Evolutionary conservation across 805 yeast genomes (phyloP).

Genomic region (Teunomyces tritomae): DNA sequence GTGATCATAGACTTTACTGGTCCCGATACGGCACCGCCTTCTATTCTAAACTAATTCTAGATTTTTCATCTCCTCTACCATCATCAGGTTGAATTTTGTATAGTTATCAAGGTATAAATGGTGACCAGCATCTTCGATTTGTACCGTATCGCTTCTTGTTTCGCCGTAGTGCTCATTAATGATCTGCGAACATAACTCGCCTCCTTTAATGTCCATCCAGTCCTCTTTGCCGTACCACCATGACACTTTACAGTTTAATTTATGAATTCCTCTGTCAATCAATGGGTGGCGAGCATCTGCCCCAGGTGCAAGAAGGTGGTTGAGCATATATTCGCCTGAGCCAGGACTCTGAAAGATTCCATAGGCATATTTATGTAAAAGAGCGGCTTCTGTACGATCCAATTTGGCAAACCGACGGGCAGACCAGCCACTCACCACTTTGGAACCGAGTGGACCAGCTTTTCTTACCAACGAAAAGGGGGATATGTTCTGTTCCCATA

Average conservation of each 20-base stretch:
- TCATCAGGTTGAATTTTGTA: constrained; percentile 48
- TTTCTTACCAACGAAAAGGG: constrained; percentile 81
- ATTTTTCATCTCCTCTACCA: constrained; percentile 50
- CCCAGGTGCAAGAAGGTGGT: constrained; percentile 83
- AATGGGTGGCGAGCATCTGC: constrained; percentile 84
- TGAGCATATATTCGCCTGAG: constrained; percentile 89
- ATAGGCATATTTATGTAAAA: constrained; percentile 77
- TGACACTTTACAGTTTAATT: constrained; percentile 55
- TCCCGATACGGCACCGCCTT: constrained; percentile 3
- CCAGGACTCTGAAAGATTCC: constrained; percentile 83
- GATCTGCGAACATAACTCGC: constrained; percentile 36
- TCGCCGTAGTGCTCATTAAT: constrained; percentile 21
- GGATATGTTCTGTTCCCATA: constrained; percentile 86
- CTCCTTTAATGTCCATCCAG: constrained; percentile 59
- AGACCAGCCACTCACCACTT: constrained; percentile 87
- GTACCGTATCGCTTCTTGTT: constrained; percentile 27
- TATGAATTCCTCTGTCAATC: constrained; percentile 45
- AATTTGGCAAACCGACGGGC: constrained; percentile 71
- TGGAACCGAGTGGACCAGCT: constrained; percentile 81
- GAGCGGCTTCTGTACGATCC: constrained; percentile 39
- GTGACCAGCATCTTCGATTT: constrained; percentile 65
- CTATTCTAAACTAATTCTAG: constrained; percentile 3
- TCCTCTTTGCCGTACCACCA: constrained; percentile 87
- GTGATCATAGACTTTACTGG: constrained; percentile 11
- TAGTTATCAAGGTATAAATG: constrained; percentile 75